Percentiles rank a stretch among this genome's conserved stretches.
These are phyloP conservation scores for Wolfiporia cocos DNA, from an alignment of 1,284 basidiomycete species.

Conservation along the genomic window DNA sequence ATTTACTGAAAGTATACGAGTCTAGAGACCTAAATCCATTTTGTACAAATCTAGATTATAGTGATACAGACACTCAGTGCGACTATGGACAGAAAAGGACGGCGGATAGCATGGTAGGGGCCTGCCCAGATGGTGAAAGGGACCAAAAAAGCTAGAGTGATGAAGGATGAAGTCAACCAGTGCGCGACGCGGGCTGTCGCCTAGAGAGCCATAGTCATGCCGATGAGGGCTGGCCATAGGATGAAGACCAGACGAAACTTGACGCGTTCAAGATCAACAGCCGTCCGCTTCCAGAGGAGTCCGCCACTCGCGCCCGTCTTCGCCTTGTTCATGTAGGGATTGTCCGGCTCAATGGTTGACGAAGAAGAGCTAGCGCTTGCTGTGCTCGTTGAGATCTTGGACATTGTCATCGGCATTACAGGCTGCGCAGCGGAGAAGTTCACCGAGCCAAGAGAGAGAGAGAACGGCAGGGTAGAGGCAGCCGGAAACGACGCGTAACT, in stretches of 20 bases:
- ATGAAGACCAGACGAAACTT: constrained; percentile 49
- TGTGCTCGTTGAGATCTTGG: neutral
- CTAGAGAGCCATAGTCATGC: constrained; percentile 41
- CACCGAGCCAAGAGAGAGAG: neutral
- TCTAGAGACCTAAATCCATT: too few species aligned
- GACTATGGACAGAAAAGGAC: too few species aligned
- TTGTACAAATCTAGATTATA: too few species aligned
- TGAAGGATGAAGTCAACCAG: too few species aligned
- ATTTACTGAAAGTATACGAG: too few species aligned
- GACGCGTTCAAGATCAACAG: constrained; percentile 35
- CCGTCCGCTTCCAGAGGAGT: constrained; percentile 14
- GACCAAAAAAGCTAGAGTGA: too few species aligned
- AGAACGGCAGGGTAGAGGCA: neutral
- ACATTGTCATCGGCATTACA: constrained; percentile 5
- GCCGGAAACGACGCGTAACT: neutral
- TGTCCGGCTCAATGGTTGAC: neutral
- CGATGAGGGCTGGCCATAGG: constrained; percentile 51
- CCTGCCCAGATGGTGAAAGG: too few species aligned
- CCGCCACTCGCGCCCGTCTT: constrained; percentile 18
- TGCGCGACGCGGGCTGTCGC: too few species aligned
- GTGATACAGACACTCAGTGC: too few species aligned
- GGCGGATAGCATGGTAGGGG: too few species aligned
- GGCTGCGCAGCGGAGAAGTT: neutral
- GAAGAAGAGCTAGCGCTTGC: neutral
- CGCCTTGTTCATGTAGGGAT: constrained; percentile 9